Evolutionary conservation across 208 protist genomes (phyloP).

Genomic region (Leishmania braziliensis): DNA sequence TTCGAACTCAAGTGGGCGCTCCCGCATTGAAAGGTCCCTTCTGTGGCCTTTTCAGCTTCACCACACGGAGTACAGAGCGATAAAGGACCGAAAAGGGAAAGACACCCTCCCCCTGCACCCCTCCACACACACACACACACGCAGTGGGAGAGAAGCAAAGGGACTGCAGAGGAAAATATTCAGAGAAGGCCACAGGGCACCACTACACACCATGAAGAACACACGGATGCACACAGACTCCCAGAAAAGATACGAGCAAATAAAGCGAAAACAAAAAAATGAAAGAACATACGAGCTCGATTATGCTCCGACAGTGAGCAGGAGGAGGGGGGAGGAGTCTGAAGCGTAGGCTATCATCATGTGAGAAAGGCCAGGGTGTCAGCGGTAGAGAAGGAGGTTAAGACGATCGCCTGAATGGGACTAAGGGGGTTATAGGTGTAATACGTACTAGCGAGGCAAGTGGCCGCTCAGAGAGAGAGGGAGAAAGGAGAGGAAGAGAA

Average conservation of each 20-base stretch:
- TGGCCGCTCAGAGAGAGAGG: background rate
- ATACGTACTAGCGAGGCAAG: background rate
- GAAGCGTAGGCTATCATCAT: background rate
- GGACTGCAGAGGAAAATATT: background rate
- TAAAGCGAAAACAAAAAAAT: background rate
- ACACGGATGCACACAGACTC: background rate
- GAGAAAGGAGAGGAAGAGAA: too few species aligned
- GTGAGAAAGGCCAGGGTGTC: too few species aligned
- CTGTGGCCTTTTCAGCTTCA: background rate
- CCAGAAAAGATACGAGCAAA: background rate
- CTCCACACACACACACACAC: background rate
- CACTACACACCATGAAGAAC: background rate
- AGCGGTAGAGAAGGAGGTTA: background rate
- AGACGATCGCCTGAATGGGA: background rate
- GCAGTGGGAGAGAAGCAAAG: background rate
- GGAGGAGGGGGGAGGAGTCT: background rate
- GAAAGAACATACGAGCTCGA: background rate
- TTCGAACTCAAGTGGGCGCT: background rate
- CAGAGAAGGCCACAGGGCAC: background rate
- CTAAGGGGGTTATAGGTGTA: background rate
- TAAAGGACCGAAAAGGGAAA: background rate
- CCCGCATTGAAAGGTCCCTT: background rate
- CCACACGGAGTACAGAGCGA: background rate
- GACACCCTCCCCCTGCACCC: too few species aligned
- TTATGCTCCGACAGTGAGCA: background rate